Percentiles rank a stretch among this genome's conserved stretches.
phyloP scores from a whole-genome alignment of 2,329 filamentous ascomycete genomes.

The Fusarium aywerte region DNA sequence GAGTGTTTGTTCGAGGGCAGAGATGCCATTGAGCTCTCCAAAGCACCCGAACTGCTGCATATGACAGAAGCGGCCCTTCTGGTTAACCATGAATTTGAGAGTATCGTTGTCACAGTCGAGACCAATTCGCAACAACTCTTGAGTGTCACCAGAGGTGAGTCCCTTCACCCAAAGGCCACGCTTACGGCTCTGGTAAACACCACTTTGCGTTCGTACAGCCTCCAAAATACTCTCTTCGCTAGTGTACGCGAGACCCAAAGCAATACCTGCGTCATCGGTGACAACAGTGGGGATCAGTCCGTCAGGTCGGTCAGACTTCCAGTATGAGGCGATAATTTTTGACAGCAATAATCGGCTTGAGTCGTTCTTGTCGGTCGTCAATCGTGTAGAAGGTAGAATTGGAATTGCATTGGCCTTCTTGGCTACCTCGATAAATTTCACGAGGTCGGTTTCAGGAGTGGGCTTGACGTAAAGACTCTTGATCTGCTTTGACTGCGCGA shows the following conservation, averaged over 20 bases:
- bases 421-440: slow-evolving; percentile 59
- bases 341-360: slow-evolving; percentile 67
- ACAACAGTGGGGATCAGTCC: slow-evolving; percentile 90
- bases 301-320: slow-evolving; percentile 84
- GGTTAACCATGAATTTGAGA: slow-evolving; percentile 86
- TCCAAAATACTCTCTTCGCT: slow-evolving; percentile 90
- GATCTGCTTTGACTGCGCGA: slow-evolving; percentile 58
- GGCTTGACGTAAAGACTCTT: slow-evolving; percentile 64
- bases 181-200: slow-evolving; percentile 97
- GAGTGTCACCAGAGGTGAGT: slow-evolving; percentile 90
- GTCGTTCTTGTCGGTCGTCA: slow-evolving; percentile 76
- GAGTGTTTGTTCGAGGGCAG: slow-evolving; percentile 87
- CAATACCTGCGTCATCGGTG: slow-evolving; percentile 84
- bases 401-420: slow-evolving; percentile 70
- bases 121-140: slow-evolving; percentile 85
- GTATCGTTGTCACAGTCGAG: slow-evolving; percentile 96
- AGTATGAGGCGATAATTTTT: slow-evolving; percentile 77
- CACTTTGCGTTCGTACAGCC: slow-evolving; percentile 79
- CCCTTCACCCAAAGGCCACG: slow-evolving; percentile 97
- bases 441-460: slow-evolving; percentile 57
- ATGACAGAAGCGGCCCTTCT: slow-evolving; percentile 95
- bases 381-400: slow-evolving; percentile 74
- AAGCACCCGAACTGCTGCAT: slow-evolving; percentile 93
- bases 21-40: slow-evolving; percentile 82
- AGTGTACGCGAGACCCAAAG: slow-evolving; percentile 92